Evolutionary conservation across 306 rosid species (phyloP).

Genomic region (Ziziphus jujuba): DNA sequence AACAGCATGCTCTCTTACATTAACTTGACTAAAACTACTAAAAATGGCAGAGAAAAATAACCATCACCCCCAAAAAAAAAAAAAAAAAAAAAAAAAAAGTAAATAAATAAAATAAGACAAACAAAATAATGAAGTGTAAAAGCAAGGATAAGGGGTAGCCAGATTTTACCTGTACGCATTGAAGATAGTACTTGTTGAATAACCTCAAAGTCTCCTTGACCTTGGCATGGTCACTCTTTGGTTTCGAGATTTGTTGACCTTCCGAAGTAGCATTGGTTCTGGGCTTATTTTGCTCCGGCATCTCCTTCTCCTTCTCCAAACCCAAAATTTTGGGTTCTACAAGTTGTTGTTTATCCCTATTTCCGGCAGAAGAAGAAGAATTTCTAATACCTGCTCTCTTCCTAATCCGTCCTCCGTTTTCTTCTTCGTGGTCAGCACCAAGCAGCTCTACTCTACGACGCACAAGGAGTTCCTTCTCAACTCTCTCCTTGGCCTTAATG

Average conservation of each 20-base stretch:
- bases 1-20: background rate
- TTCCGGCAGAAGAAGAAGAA: conserved; percentile 3
- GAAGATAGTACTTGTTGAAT: conserved; percentile 80
- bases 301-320: background rate
- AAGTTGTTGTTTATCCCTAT: conserved; percentile 8
- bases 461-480: conserved; percentile 30
- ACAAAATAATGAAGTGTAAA: background rate
- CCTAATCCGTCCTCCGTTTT: background rate
- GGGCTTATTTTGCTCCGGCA: background rate
- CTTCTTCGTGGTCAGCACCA: background rate
- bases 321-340: background rate
- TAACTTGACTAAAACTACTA: background rate
- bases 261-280: background rate
- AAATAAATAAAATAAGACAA: too few relatives aligned
- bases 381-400: background rate
- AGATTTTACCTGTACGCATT: conserved; percentile 67
- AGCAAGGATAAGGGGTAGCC: background rate
- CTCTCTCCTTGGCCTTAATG: conserved; percentile 34
- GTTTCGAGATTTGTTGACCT: conserved; percentile 25
- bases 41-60: background rate
- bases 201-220: conserved; percentile 74
- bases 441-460: conserved; percentile 24
- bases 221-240: conserved; percentile 55
- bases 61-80: background rate
- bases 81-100: too few relatives aligned